Conservation (phyloP, 805 yeast species). For the Wickerhamomyces queroliae region DNA sequence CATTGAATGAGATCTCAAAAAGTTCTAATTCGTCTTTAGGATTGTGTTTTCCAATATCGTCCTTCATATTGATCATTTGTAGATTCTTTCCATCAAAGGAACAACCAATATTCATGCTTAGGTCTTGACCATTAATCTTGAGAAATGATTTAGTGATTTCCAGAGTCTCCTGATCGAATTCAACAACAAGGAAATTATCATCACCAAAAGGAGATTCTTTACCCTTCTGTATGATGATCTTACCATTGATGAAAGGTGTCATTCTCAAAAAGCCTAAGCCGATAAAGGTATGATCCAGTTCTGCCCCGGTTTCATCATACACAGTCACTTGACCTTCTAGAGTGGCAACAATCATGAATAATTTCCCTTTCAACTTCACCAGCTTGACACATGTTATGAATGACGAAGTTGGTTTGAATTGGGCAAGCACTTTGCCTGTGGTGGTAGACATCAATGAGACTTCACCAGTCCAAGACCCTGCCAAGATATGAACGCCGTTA, state of each 20-base stretch:
- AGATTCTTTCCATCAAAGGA: neutral
- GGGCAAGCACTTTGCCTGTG: neutral
- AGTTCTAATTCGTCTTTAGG: no score
- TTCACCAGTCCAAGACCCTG: neutral
- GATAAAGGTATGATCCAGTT: neutral
- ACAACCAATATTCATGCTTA: no score
- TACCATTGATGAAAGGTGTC: neutral
- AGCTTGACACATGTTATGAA: neutral
- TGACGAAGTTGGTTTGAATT: neutral
- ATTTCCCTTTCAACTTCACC: neutral
- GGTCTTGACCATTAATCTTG: no score
- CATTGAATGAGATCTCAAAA: conserved; percentile 2
- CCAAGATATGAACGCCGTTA: neutral
- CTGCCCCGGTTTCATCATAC: neutral
- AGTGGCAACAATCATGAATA: neutral
- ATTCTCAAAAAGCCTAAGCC: neutral
- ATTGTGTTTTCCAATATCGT: no score
- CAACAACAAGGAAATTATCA: no score
- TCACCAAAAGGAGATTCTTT: no score
- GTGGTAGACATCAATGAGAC: neutral
- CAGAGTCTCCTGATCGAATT: no score
- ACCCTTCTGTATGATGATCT: no score
- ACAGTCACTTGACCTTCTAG: neutral
- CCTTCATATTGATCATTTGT: no score
- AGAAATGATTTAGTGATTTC: no score